Evolutionary conservation across 1,139 yeast genomes (phyloP).

Genomic region (Candida sanyaensis): DNA sequence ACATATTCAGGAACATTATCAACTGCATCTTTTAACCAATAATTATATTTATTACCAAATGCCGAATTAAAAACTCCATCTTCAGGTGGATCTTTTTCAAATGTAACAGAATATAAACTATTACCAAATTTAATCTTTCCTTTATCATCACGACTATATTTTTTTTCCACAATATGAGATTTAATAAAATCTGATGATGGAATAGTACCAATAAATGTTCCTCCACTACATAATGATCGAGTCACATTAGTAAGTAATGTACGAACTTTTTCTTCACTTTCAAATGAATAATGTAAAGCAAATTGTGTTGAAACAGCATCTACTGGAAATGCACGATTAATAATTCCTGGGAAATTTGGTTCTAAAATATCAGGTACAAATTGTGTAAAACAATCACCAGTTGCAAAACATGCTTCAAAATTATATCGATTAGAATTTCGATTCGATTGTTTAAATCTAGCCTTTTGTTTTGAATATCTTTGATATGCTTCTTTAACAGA

Average conservation of each 20-base stretch:
- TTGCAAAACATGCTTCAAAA: constrained; percentile 79
- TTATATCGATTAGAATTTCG: constrained; percentile 50
- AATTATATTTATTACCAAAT: constrained; percentile 81
- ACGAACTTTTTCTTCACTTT: constrained; percentile 77
- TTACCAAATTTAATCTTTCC: constrained; percentile 76
- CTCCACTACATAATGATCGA: constrained; percentile 75
- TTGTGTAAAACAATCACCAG: constrained; percentile 86
- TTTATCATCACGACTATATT: constrained; percentile 37
- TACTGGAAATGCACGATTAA: constrained; percentile 75
- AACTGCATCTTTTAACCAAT: constrained; percentile 87
- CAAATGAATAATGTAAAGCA: constrained; percentile 93
- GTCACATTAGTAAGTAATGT: constrained; percentile 74
- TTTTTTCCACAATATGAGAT: constrained; percentile 53
- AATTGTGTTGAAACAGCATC: constrained; percentile 90
- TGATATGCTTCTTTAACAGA: constrained; percentile 83
- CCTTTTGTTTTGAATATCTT: constrained; percentile 57
- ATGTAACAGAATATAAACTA: constrained; percentile 75
- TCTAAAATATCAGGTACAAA: constrained; percentile 72
- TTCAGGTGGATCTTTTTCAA: constrained; percentile 71
- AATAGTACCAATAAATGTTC: constrained; percentile 87
- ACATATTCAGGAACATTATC: constrained; percentile 96
- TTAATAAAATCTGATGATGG: constrained; percentile 88
- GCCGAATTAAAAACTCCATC: constrained; percentile 74
- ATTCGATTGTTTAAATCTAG: constrained; percentile 29
- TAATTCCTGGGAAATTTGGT: constrained; percentile 51